These are phyloP conservation scores for Luffa acutangula DNA, from an alignment of 306 rosid species.

Conservation along the genomic window DNA sequence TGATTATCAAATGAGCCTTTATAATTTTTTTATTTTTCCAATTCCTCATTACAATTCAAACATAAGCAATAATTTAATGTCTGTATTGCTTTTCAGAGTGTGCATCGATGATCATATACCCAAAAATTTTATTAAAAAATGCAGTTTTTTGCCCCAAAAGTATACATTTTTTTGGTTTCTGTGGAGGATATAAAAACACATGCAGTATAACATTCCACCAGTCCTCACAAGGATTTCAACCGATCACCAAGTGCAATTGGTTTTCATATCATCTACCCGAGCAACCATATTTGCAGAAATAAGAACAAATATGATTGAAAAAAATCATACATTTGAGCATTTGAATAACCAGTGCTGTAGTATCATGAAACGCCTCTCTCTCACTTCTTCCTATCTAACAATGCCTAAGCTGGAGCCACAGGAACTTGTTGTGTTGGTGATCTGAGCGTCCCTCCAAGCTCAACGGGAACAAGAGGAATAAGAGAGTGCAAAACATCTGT, in stretches of 20 bases:
- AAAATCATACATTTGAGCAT: not conserved
- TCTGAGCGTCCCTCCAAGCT: slow-evolving; percentile 85
- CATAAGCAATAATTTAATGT: not conserved
- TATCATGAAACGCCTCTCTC: not conserved
- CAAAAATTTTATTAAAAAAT: not conserved
- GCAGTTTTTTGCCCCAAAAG: slow-evolving; percentile 1
- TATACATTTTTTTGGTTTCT: not conserved
- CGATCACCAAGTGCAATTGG: not conserved
- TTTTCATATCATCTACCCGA: not conserved
- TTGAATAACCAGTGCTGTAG: not conserved
- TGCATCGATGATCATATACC: not conserved
- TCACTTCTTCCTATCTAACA: not conserved
- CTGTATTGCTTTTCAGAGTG: not conserved
- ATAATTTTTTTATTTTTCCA: no score
- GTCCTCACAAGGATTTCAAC: not conserved
- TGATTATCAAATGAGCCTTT: no score
- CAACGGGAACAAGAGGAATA: slow-evolving; percentile 69
- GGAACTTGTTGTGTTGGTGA: not conserved
- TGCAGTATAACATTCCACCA: not conserved
- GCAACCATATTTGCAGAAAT: slow-evolving; percentile 8
- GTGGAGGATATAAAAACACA: not conserved
- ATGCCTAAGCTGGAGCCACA: not conserved
- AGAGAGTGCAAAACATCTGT: slow-evolving; percentile 89
- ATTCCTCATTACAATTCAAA: not conserved
- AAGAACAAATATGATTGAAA: slow-evolving; percentile 10